Base-by-base conservation (phyloP, 768 basidiomycete species). In the Agaricus blazei region DNA sequence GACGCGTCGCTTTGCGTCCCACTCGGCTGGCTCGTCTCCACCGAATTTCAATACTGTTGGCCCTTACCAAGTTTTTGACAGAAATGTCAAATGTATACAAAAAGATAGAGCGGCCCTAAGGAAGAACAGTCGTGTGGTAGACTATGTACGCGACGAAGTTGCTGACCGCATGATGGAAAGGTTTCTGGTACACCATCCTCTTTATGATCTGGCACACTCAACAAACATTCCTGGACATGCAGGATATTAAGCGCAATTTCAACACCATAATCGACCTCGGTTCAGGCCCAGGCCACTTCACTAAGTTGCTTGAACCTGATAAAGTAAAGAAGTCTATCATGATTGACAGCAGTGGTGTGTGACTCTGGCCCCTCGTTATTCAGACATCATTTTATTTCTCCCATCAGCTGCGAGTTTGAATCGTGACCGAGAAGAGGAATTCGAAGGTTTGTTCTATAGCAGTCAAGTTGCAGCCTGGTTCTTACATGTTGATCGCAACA, bases 161-260 rank as follows among this genome's bases (percentile, higher is more conserved):
- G 93, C 95, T 23, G 90, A 93, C 59, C 78, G 88, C 57, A 81
- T 98, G 80, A 82, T 93, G 71, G 96, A 98, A 65, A 79, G 96
- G 53, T 81, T 99, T 59, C 69, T 90, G 75, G 96, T 93, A 65
- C 59, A 73, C 55, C 42, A 19, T n/a, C 60, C 9, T 19, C 40
- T 12, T 8, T 51, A 8, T 6, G 3, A n/a, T 54, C 12, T 45
- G 9, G 42, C 31, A 9, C 2, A n/a, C 27, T 29, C 14, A 23
- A 37, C 24, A 11, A 54, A 37, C n/a, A 41, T 11, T 12, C 31
- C 27, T 9, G 28, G 11, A 4, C 55, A 23, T 49, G 44, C 64
- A 98, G 96, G 96, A 99, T 68, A 89, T 99, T 60, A 94, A 90
- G 70, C 81, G 87, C 43, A 86, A 82, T 34, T 97, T 95, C 63